Percentiles rank a stretch among this genome's conserved stretches.
These are phyloP conservation scores for Truncatella angustata DNA, from an alignment of 2,329 filamentous ascomycete genomes.

Conservation along the genomic window DNA sequence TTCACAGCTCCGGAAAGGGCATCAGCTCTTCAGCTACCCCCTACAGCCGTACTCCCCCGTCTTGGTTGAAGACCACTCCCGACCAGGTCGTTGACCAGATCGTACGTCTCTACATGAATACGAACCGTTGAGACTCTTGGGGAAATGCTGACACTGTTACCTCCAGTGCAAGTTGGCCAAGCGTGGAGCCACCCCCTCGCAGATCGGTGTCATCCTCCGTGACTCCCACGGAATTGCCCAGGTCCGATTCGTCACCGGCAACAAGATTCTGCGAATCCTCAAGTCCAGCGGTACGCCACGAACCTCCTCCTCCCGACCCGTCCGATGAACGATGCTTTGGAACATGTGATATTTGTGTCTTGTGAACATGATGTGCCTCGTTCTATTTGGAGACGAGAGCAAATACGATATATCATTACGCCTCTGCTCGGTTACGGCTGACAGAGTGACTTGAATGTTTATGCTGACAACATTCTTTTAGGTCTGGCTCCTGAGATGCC, in stretches of 20 bases:
- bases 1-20: constrained; percentile 99
- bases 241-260: constrained; percentile 96
- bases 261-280: constrained; percentile 99
- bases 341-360: constrained; percentile 8
- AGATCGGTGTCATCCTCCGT: constrained; percentile 98
- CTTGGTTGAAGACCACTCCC: constrained; percentile 98
- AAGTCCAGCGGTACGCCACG: constrained; percentile 89
- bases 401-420: constrained; percentile 38
- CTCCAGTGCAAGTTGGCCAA: constrained; percentile 74
- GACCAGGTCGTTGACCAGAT: constrained; percentile 99
- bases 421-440: constrained; percentile 92
- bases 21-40: constrained; percentile 94
- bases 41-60: constrained; percentile 88
- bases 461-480: too few relatives aligned
- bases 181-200: constrained; percentile 97
- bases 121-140: too few relatives aligned
- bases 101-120: constrained; percentile 18
- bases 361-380: background rate
- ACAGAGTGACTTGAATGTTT: constrained; percentile 84
- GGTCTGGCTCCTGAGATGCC: constrained; percentile 98
- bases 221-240: constrained; percentile 98
- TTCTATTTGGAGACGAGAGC: constrained; percentile 1
- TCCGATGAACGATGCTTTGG: constrained; percentile 3
- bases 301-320: constrained; percentile 24
- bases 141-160: too few relatives aligned